These are phyloP conservation scores for Diutina scorzettiae DNA, from an alignment of 1,139 yeast genomes.

Conservation along the genomic window DNA sequence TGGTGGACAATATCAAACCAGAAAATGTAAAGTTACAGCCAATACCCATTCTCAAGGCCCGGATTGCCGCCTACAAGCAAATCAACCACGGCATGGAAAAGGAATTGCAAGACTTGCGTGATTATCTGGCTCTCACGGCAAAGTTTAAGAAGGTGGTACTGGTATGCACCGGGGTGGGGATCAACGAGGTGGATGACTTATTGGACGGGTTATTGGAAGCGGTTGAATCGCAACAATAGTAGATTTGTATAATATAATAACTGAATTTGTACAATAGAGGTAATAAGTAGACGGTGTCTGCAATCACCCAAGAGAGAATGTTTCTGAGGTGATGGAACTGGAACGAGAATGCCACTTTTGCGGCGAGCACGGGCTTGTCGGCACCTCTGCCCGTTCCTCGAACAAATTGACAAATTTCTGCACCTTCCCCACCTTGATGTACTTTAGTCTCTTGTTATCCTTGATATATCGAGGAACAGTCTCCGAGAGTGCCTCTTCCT, in stretches of 20 bases:
- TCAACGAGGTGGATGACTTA: constrained; percentile 64
- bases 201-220: constrained; percentile 82
- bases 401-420: constrained; percentile 35
- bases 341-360: neutral
- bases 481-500: constrained; percentile 8
- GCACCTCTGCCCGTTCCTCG: constrained; percentile 24
- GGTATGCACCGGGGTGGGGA: constrained; percentile 76
- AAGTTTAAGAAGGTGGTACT: constrained; percentile 87
- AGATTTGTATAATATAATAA: too few species aligned
- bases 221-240: constrained; percentile 43
- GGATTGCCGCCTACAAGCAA: constrained; percentile 62
- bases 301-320: neutral
- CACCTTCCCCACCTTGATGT: constrained; percentile 37
- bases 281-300: neutral
- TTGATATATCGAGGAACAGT: constrained; percentile 29
- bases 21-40: constrained; percentile 29
- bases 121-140: constrained; percentile 55
- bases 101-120: constrained; percentile 37
- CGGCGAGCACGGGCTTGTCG: neutral
- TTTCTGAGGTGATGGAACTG: neutral
- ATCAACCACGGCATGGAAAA: constrained; percentile 25
- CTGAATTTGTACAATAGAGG: neutral
- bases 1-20: constrained; percentile 17
- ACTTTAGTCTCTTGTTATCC: constrained; percentile 33
- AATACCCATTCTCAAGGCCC: constrained; percentile 50